phyloP scores from a whole-genome alignment of 2,329 filamentous ascomycete genomes.

The Apiospora kogelbergensis region DNA sequence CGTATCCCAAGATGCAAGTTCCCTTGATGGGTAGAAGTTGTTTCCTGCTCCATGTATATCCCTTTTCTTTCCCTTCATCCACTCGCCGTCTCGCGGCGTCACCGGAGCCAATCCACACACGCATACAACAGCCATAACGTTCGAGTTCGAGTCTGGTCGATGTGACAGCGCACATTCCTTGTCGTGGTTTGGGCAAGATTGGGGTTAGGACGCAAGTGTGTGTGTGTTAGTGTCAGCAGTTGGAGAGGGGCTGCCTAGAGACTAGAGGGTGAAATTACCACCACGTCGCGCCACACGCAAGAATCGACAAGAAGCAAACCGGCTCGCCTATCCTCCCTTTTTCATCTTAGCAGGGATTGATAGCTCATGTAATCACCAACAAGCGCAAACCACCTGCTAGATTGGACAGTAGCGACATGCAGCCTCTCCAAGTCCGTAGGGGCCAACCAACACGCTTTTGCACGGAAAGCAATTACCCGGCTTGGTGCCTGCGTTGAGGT shows the following conservation, averaged over 20 bases:
- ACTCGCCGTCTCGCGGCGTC: neutral
- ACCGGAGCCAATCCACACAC: neutral
- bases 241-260: neutral
- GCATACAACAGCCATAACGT: neutral
- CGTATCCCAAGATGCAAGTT: neutral
- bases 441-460: neutral
- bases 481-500: no score
- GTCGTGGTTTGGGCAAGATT: neutral
- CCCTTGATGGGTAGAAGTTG: neutral
- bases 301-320: neutral
- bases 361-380: neutral
- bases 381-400: neutral
- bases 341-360: neutral
- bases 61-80: neutral
- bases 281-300: neutral
- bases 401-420: neutral
- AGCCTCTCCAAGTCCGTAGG: neutral
- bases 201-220: neutral
- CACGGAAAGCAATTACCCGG: neutral
- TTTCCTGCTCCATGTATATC: neutral
- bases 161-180: neutral
- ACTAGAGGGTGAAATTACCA: neutral
- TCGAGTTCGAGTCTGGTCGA: neutral
- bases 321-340: neutral
- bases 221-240: neutral